Base-by-base conservation (phyloP, 306 rosid genomes). In the barrel medic (Medicago truncatula) region DNA sequence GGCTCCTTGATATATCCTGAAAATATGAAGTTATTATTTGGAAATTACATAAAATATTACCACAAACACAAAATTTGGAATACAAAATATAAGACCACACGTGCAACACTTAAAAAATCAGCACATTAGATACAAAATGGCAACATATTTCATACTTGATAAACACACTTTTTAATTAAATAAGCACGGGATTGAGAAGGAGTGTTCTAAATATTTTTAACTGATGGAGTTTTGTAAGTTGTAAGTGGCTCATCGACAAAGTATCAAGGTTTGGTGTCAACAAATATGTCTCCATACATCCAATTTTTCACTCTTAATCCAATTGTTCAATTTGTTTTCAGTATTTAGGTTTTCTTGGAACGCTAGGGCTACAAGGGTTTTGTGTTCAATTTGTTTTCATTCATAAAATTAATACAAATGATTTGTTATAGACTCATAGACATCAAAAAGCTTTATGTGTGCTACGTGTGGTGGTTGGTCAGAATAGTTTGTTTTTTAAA, bases 1-100 rank as follows among this genome's bases (percentile, higher is more conserved):
- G 85, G 83, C 97, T 85, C 80, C 97, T 95, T 76, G 97, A 84
- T 81, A 92, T 86, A 83, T 95, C 99, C 99, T 95, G 92, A 74
- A 86, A 80, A 77, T 41, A 61, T 28, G 58, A 73, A 54, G 15
- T 50, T 50, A 39, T 36, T 34, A 70, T 49, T 59, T 41, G 64
- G 56, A 70, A 49, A 61, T 40, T 67, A 65, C 64, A 34, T 5
- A 36, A 72, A 75, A 75, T 46, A 71, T 50, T 44, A 61, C 52
- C 53, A 23, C 53, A 75, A 58, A 47, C 47, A 78, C 44, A 31
- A 67, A 67, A 39, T 61, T 61, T 67, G 57, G 68, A 63, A 47
- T 31, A 28, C 7, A 38, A 17, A 40, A 53, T 34, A 65, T 56
- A 61, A 20, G 71, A 64, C 28, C 31, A 23, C 36, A 76, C 52